Evolutionary conservation across 768 basidiomycete genomes (phyloP), one percentile per base, ranked within the genome.

Genomic region (Neoboletus brunneissimus): DNA sequence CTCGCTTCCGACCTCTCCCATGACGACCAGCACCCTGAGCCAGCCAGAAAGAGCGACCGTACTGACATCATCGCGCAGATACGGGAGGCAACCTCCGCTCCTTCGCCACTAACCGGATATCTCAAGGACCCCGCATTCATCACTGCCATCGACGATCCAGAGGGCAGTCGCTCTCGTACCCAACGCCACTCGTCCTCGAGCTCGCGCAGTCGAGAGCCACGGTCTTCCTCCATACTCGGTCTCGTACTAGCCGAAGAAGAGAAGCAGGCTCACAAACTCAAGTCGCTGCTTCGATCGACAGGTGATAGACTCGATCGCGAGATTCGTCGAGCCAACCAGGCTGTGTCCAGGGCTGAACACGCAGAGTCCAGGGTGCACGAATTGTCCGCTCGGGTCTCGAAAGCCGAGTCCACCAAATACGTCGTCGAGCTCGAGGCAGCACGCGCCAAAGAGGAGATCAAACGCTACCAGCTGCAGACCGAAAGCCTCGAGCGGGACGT

Each of bases 291-390:
- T 23, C 75, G 78, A 51, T 71, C 68, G 45, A 77, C 84, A 5
- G 77, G 77, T 20, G 81, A 83, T 51, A 76, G 78, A 47, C 73
- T 88, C 38, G 81, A 86, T 63, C 72, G 77, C 46, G 85, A 86
- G 72, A 79, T 77, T 51, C 77, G 77, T 27, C 73, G 81, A 46
- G 82, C 79, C n/a, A 79, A 81, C 44, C 75, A 79, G 37, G 80
- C 80, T 0, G 77, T 76, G 35, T 59, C 72, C 40, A 78, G 83
- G 41, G 84, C 81, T 43, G 78, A 79, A 47, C 74, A 72, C 44
- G 78, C 84, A 29, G 84, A 85, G 67, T 63, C 68, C n/a, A 72
- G 73, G 49, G 77, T 76, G 49, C 77, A 68, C 45, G 80, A 82
- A 37, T 63, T 76, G 18, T 56, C 70, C 15, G 63, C 68, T 9